These are phyloP conservation scores for Tylopilus subfusipes DNA, from an alignment of 768 basidiomycete genomes.

Conservation along the genomic window DNA sequence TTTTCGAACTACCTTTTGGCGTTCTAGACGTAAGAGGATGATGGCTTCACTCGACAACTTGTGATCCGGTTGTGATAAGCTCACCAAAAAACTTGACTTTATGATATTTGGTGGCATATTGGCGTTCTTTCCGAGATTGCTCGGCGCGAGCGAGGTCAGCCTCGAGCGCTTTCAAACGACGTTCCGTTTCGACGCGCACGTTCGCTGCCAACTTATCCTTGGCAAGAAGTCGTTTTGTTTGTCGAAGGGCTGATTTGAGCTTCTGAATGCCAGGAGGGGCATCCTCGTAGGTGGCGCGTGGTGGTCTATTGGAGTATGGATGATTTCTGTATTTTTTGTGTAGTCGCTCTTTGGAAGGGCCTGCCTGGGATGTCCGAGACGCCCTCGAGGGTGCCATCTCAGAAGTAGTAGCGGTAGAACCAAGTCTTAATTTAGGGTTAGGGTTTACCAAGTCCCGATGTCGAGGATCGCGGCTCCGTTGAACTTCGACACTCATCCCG, in stretches of 20 bases:
- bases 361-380: neutral
- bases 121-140: conserved; percentile 60
- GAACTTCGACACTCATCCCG: neutral
- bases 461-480: neutral
- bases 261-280: conserved; percentile 71
- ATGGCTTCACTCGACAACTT: neutral
- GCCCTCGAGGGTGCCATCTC: conserved; percentile 19
- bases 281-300: conserved; percentile 11
- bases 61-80: conserved; percentile 12
- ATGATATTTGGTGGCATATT: conserved; percentile 77
- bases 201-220: conserved; percentile 88
- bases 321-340: conserved; percentile 12
- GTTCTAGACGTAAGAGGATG: conserved; percentile 47
- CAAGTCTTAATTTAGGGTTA: conserved; percentile 15
- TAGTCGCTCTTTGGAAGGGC: conserved; percentile 14
- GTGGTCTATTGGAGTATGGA: conserved; percentile 13
- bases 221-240: conserved; percentile 76
- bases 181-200: conserved; percentile 76
- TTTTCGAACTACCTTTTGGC: conserved; percentile 80
- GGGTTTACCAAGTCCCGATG: conserved; percentile 2
- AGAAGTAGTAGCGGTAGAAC: neutral
- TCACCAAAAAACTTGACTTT: conserved; percentile 93
- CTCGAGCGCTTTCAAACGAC: conserved; percentile 72
- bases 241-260: conserved; percentile 79
- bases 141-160: conserved; percentile 67